Percentiles rank a stretch among this genome's conserved stretches.
Conservation (phyloP, 148 eudicot species). For the Amaranthus palmeri region DNA sequence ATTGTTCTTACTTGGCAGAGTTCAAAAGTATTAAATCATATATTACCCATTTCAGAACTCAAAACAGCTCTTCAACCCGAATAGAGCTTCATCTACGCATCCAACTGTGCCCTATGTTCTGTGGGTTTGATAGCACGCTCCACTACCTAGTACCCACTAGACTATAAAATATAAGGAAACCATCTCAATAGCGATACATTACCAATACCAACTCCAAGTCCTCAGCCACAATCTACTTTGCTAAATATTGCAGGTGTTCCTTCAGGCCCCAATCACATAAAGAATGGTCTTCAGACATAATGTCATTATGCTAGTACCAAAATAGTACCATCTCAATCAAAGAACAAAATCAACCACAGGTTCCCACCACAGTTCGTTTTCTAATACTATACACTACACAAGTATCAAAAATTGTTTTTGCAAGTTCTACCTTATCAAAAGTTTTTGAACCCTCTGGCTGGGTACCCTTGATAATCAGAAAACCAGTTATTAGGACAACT, state of each 20-base stretch:
- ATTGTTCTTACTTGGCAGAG: background rate
- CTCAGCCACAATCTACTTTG: background rate
- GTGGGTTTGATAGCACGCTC: background rate
- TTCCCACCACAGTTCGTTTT: background rate
- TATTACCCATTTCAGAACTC: background rate
- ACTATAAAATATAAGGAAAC: background rate
- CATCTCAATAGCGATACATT: background rate
- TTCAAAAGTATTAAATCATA: background rate
- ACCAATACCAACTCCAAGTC: background rate
- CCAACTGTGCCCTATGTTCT: background rate
- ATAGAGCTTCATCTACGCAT: background rate
- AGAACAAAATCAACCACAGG: background rate
- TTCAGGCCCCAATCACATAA: background rate
- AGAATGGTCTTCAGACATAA: background rate
- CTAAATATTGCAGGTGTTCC: background rate
- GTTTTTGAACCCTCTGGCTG: background rate
- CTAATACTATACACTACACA: background rate
- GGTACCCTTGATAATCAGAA: background rate
- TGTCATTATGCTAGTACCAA: background rate
- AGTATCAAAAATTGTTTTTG: too few relatives aligned
- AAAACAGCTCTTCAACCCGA: background rate
- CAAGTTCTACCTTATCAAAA: background rate
- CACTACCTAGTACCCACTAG: background rate
- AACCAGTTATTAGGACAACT: background rate
- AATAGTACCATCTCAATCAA: background rate